Conservation (phyloP, 1,139 yeast species). For the Sugiyamaella japonica region DNA sequence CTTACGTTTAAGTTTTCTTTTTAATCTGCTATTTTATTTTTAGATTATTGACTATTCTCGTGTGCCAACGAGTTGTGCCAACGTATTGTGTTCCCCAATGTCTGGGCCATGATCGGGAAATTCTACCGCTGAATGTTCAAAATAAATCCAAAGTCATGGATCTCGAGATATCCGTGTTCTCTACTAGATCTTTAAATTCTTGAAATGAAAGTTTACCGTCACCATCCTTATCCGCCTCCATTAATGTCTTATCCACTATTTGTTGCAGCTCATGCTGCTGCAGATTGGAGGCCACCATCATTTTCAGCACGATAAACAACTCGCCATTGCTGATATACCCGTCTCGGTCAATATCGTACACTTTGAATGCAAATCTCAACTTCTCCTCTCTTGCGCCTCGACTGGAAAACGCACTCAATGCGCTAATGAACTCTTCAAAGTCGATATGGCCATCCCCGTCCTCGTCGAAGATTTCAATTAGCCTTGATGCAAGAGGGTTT, state of each 20-base stretch:
- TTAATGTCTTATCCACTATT: slow-evolving; percentile 89
- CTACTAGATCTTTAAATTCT: slow-evolving; percentile 50
- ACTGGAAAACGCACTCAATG: slow-evolving; percentile 89
- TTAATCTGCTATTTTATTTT: not conserved
- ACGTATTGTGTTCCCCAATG: no score
- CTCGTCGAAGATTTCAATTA: slow-evolving; percentile 92
- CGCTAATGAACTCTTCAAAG: slow-evolving; percentile 90
- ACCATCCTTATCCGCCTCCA: slow-evolving; percentile 91
- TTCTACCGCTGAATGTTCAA: no score
- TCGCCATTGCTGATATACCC: slow-evolving; percentile 96
- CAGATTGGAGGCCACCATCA: slow-evolving; percentile 95
- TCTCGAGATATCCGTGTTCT: slow-evolving; percentile 12
- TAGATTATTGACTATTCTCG: not conserved
- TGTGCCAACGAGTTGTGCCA: no score
- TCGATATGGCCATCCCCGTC: slow-evolving; percentile 94
- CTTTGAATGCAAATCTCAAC: slow-evolving; percentile 83
- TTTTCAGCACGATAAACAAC: slow-evolving; percentile 83
- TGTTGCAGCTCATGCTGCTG: slow-evolving; percentile 90
- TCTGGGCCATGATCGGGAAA: no score
- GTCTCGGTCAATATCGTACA: slow-evolving; percentile 94
- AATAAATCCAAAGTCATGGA: slow-evolving; percentile 43
- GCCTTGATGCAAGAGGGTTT: slow-evolving; percentile 85
- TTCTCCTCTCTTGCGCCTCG: slow-evolving; percentile 83
- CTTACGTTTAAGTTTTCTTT: not conserved
- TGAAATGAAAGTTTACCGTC: slow-evolving; percentile 85